Percentiles rank a stretch among this genome's conserved stretches.
Conservation (phyloP, 805 yeast genomes). For the Kodamaea jinghongensis region DNA sequence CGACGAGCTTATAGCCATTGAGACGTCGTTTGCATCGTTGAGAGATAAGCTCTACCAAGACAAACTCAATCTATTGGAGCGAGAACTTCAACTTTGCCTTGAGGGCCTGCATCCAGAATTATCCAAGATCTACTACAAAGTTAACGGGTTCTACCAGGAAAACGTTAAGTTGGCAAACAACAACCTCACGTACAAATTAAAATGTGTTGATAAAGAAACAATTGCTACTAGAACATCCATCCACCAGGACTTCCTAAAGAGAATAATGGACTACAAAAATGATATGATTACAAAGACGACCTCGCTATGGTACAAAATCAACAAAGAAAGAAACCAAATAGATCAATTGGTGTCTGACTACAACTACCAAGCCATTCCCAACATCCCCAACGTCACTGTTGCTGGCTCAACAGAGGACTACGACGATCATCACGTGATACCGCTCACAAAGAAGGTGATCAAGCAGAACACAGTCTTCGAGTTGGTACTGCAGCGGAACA, state of each 20-base stretch:
- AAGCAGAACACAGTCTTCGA: conserved; percentile 37
- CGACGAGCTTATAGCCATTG: conserved; percentile 72
- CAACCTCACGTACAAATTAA: conserved; percentile 56
- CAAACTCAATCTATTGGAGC: conserved; percentile 69
- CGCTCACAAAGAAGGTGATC: conserved; percentile 31
- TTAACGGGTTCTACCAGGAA: conserved; percentile 71
- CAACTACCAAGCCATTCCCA: conserved; percentile 45
- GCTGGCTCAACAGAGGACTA: conserved; percentile 16
- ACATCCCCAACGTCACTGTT: conserved; percentile 21
- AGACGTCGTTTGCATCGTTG: conserved; percentile 78
- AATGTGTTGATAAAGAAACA: conserved; percentile 79
- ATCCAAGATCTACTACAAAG: conserved; percentile 63
- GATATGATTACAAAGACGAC: conserved; percentile 71
- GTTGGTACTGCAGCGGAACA: conserved; percentile 64
- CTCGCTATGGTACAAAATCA: conserved; percentile 86
- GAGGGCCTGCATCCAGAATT: conserved; percentile 93
- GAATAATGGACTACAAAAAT: conserved; percentile 62
- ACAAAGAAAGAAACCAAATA: conserved; percentile 80
- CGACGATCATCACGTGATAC: conserved; percentile 12
- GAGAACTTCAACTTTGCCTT: conserved; percentile 81
- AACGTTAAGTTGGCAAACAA: conserved; percentile 49
- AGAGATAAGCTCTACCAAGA: conserved; percentile 85
- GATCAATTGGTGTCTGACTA: conserved; percentile 61
- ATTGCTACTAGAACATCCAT: conserved; percentile 72
- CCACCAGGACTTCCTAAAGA: conserved; percentile 79